Conservation (phyloP, 148 eudicot genomes). For the Chenopodium quinoa region DNA sequence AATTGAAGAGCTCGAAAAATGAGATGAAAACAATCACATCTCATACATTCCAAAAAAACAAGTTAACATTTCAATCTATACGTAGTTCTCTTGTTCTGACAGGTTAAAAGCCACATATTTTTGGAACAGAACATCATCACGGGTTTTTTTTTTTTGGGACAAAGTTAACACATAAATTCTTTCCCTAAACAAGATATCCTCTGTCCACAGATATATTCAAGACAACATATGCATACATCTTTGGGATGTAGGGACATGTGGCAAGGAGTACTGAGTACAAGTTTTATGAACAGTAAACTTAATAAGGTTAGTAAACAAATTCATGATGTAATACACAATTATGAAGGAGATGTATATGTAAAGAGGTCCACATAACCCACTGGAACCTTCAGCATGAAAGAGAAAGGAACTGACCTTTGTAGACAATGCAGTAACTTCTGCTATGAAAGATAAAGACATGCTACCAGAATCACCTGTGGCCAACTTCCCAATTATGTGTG, state of each 20-base stretch:
- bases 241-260: neutral
- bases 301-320: neutral
- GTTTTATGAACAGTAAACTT: neutral
- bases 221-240: neutral
- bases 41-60: neutral
- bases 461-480: constrained; percentile 59
- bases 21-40: neutral
- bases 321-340: neutral
- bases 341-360: neutral
- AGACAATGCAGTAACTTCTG: constrained; percentile 43
- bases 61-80: neutral
- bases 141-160: neutral
- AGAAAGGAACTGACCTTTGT: constrained; percentile 49
- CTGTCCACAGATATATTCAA: neutral
- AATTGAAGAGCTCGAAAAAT: neutral
- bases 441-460: constrained; percentile 61
- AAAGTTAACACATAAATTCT: neutral
- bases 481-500: constrained; percentile 61
- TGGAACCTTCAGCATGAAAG: neutral
- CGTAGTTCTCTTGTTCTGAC: neutral
- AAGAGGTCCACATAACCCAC: neutral
- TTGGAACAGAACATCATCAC: no score
- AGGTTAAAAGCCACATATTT: neutral
- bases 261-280: neutral
- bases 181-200: neutral